Evolutionary conservation across 352 stramenopile genomes (phyloP).

Genomic region (Thalassiosira hispida): DNA sequence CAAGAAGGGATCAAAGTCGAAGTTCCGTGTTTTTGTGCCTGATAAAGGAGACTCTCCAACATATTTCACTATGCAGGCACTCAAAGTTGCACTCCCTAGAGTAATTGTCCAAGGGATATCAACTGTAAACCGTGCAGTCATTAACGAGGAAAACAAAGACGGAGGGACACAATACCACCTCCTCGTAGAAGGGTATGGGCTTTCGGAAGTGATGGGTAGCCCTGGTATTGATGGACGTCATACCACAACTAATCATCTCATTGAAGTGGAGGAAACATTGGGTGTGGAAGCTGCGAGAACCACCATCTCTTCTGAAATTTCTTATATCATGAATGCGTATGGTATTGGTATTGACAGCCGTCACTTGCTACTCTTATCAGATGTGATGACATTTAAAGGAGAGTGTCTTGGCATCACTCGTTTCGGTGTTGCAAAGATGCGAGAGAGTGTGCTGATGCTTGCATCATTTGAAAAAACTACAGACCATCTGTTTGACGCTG

Average conservation of each 20-base stretch:
- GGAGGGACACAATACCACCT: slow-evolving; percentile 91
- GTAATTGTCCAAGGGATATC: slow-evolving; percentile 99
- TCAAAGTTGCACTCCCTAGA: slow-evolving; percentile 94
- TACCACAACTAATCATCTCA: slow-evolving; percentile 98
- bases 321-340: slow-evolving; percentile 99
- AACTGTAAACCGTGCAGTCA: slow-evolving; percentile 97
- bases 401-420: slow-evolving; percentile 91
- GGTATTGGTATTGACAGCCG: slow-evolving; percentile 98
- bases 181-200: slow-evolving; percentile 97
- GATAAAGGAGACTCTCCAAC: slow-evolving; percentile 62
- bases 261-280: slow-evolving; percentile 94
- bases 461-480: slow-evolving; percentile 99
- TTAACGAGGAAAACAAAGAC: slow-evolving; percentile 95
- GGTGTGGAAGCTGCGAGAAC: slow-evolving; percentile 98
- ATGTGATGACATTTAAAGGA: slow-evolving; percentile 99
- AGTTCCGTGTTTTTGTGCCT: slow-evolving; percentile 85
- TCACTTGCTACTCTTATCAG: slow-evolving; percentile 98
- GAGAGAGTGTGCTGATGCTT: slow-evolving; percentile 99
- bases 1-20: slow-evolving; percentile 80
- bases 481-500: slow-evolving; percentile 99
- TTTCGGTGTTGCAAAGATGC: slow-evolving; percentile 99
- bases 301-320: slow-evolving; percentile 97
- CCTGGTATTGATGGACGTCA: slow-evolving; percentile 94
- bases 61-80: slow-evolving; percentile 94
- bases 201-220: slow-evolving; percentile 97